Conservation (phyloP, 2,329 filamentous ascomycete species). For the Botrytis pseudocinerea region DNA sequence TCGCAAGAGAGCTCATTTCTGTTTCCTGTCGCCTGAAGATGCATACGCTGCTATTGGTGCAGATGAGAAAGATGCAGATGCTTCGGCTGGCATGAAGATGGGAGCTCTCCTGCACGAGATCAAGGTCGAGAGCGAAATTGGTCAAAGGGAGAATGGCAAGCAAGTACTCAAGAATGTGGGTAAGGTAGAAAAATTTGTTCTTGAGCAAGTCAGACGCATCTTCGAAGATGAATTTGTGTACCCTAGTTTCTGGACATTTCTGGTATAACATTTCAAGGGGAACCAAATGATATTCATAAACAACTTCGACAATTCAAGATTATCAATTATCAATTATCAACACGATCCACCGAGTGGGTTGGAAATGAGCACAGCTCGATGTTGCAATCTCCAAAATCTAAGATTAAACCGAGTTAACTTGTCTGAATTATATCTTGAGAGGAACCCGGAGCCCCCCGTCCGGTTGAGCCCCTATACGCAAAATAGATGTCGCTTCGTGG, state of each 20-base stretch:
- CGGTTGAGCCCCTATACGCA: background rate
- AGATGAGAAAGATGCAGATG: slow-evolving; percentile 34
- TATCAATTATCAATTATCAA: background rate
- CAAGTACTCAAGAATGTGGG: slow-evolving; percentile 97
- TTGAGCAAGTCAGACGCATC: slow-evolving; percentile 93
- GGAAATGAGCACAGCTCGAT: background rate
- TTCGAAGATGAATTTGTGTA: slow-evolving; percentile 99
- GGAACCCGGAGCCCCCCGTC: too few relatives aligned
- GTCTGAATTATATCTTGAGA: background rate
- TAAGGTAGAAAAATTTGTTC: slow-evolving; percentile 95
- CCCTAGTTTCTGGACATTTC: slow-evolving; percentile 96
- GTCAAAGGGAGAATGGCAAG: slow-evolving; percentile 84
- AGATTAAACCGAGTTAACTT: background rate
- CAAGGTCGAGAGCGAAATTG: slow-evolving; percentile 95
- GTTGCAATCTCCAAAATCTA: background rate
- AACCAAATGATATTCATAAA: background rate
- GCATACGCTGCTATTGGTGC: slow-evolving; percentile 67
- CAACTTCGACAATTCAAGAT: background rate
- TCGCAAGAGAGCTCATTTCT: slow-evolving; percentile 85
- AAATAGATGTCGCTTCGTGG: background rate
- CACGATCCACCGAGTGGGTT: background rate
- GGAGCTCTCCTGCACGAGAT: slow-evolving; percentile 89
- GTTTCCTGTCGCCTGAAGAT: slow-evolving; percentile 90
- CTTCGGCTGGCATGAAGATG: slow-evolving; percentile 47
- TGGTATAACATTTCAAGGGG: slow-evolving; percentile 59